Evolutionary conservation across 306 rosid species (phyloP).

Genomic region (Herpetospermum pedunculosum): DNA sequence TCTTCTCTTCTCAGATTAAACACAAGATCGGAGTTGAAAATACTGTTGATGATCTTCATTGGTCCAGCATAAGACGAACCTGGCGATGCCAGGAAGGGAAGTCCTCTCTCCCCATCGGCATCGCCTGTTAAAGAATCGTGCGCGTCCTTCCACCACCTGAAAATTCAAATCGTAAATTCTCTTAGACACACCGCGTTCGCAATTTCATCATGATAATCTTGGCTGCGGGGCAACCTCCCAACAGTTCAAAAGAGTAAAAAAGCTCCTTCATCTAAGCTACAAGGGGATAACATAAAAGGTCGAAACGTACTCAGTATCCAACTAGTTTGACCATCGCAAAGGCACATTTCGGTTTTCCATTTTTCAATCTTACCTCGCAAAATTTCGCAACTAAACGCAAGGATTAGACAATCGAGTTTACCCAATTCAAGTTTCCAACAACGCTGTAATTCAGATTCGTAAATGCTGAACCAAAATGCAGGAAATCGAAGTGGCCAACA

Average conservation of each 20-base stretch:
- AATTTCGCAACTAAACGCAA: background rate
- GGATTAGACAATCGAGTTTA: background rate
- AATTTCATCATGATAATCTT: background rate
- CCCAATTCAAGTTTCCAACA: slow-evolving; percentile 1
- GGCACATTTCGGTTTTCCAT: slow-evolving; percentile 8
- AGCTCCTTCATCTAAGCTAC: background rate
- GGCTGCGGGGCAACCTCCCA: background rate
- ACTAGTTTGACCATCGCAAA: slow-evolving; percentile 3
- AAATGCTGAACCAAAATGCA: background rate
- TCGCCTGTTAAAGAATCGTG: slow-evolving; percentile 53
- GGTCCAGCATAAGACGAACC: slow-evolving; percentile 66
- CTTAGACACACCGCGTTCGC: background rate
- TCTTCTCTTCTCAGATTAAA: slow-evolving; percentile 74
- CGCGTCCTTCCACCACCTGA: slow-evolving; percentile 99
- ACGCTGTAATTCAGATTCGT: slow-evolving; percentile 19
- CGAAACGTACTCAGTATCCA: slow-evolving; percentile 4
- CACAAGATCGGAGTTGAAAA: slow-evolving; percentile 73
- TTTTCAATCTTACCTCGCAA: background rate
- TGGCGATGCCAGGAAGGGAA: slow-evolving; percentile 42
- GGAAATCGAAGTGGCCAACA: slow-evolving; percentile 14
- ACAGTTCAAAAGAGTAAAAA: background rate
- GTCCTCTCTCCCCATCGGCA: slow-evolving; percentile 45
- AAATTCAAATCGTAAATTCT: slow-evolving; percentile 20
- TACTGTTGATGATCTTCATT: slow-evolving; percentile 78
- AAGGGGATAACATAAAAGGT: background rate